phyloP scores from a whole-genome alignment of 2,329 filamentous ascomycete species.

The Calonectria pteridis region DNA sequence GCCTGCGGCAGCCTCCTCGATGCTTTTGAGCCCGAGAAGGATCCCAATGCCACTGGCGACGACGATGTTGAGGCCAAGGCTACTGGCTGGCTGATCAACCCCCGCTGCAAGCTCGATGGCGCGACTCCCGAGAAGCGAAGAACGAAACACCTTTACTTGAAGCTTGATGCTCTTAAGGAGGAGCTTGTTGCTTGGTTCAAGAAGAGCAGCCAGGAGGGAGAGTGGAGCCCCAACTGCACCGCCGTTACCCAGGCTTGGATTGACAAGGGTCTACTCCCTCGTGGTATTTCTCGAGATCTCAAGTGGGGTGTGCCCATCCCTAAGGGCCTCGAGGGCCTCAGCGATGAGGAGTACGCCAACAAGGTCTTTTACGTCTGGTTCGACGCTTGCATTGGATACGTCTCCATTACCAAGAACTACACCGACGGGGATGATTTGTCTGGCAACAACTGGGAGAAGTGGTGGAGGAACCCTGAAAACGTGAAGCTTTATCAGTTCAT shows the following conservation, averaged over 20 bases:
- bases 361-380: conserved; percentile 95
- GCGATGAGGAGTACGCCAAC: conserved; percentile 65
- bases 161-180: conserved; percentile 84
- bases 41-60: conserved; percentile 48
- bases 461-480: conserved; percentile 92
- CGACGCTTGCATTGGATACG: conserved; percentile 92
- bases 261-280: conserved; percentile 84
- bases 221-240: conserved; percentile 81
- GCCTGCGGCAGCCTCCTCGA: conserved; percentile 80
- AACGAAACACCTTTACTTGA: conserved; percentile 93
- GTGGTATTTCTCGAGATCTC: conserved; percentile 92
- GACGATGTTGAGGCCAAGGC: conserved; percentile 52
- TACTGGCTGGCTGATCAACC: conserved; percentile 76
- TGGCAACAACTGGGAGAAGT: conserved; percentile 84
- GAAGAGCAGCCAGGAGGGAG: conserved; percentile 78
- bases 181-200: conserved; percentile 83
- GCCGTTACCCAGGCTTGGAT: conserved; percentile 86
- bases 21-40: conserved; percentile 70
- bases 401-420: conserved; percentile 94
- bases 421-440: conserved; percentile 66
- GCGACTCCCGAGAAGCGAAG: conserved; percentile 82
- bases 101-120: conserved; percentile 91
- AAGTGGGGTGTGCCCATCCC: conserved; percentile 83
- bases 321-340: conserved; percentile 59
- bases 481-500: conserved; percentile 95